Base-by-base conservation (phyloP, 148 eudicot genomes). In the Silene latifolia region DNA sequence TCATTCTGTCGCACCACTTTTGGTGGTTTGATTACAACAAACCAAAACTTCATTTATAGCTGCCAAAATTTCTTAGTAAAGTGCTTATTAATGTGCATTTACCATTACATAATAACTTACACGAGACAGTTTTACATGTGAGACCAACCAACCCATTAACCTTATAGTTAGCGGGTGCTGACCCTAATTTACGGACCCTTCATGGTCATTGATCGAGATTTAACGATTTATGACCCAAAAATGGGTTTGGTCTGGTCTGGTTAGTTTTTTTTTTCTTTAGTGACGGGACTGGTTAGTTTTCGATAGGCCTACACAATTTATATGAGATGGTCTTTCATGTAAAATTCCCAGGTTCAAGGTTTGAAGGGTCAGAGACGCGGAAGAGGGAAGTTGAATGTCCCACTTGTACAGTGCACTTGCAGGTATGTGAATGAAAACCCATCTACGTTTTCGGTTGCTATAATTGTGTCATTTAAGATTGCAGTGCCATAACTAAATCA, bases 321-420 rank as follows among this genome's bases (percentile, higher is more conserved):
- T 39, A 39, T 39, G 15, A 15, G 56, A 51, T 51, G 17, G 56
- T 51, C 56, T 51, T 51, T 12, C 56, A 51, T 15, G 17, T 51
- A 9, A 13, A 15, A 13, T 51, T 51, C 4, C 14, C 84, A 94
- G 98, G 96, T 79, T 76, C 69, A 12, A 86, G 72, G 72, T 68
- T 87, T 73, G 80, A 80, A 72, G 85, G 84, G 47, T 83, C 89
- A 74, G 76, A 80, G 71, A 77, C 67, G 27, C 83, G 76, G 67
- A 88, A 87, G 92, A 89, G 89, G 80, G 98, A 94, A 21, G 98
- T 94, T 72, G 98, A 85, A 4, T 94, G 98, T 78, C 98, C 98
- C 56, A 94, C 93, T 67, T 94, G 98, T 80, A 94, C 98, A 23
- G 93, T 91, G 60, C 97, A 94, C 79, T 80, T 94, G 77, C 96